Percentiles rank a stretch among this genome's conserved stretches.
Conservation (phyloP, 2,329 filamentous ascomycete genomes). For the Phaeosphaeria sp. region DNA sequence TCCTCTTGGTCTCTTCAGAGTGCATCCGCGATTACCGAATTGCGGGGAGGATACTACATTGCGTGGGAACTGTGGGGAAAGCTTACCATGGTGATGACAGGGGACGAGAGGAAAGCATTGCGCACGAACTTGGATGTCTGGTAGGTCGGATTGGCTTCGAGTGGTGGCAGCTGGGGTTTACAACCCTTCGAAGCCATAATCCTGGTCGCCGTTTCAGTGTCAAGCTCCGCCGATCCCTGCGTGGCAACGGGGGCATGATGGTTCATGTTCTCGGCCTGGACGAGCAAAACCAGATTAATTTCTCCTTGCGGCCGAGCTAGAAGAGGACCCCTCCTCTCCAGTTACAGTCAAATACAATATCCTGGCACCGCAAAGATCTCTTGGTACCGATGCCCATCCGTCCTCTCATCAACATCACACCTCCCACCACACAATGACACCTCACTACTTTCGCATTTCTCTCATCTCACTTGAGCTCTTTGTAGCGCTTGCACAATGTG, state of each 20-base stretch:
- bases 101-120: constrained; percentile 13
- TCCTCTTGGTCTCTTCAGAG: constrained; percentile 7
- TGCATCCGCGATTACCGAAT: constrained; percentile 30
- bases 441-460: constrained; percentile 37
- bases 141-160: constrained; percentile 33
- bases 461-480: constrained; percentile 32
- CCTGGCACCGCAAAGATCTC: constrained; percentile 32
- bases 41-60: constrained; percentile 32
- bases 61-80: constrained; percentile 37
- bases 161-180: constrained; percentile 23
- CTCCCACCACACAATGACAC: constrained; percentile 43
- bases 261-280: constrained; percentile 40
- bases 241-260: constrained; percentile 37
- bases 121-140: constrained; percentile 15
- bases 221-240: constrained; percentile 43
- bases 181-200: constrained; percentile 25
- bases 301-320: constrained; percentile 42
- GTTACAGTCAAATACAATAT: constrained; percentile 45
- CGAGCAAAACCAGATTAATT: constrained; percentile 43
- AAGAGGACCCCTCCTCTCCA: constrained; percentile 41
- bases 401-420: constrained; percentile 36
- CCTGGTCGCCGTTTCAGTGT: constrained; percentile 34
- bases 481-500: constrained; percentile 21
- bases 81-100: constrained; percentile 19
- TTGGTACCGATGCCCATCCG: constrained; percentile 42